phyloP scores from a whole-genome alignment of 2,329 filamentous ascomycete species.

The Phaeophleospora eucalypticola region DNA sequence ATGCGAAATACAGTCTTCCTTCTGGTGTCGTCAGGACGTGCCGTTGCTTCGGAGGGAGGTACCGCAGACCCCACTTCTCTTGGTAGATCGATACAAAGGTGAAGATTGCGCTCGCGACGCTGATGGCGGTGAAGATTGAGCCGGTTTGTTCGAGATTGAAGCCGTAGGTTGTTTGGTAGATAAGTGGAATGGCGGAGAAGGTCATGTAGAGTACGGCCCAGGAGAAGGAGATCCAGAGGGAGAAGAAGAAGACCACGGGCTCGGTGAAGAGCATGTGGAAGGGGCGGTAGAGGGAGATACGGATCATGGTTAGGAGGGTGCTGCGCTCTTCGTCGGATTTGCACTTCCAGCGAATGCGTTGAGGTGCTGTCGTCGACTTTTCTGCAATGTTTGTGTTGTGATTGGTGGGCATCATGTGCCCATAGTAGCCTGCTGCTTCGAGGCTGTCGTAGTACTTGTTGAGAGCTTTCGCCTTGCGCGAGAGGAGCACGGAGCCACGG shows the following conservation, averaged over 20 bases:
- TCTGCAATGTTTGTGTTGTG: conserved; percentile 21
- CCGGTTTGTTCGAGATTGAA: conserved; percentile 67
- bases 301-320: conserved; percentile 65
- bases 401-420: conserved; percentile 45
- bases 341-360: conserved; percentile 68
- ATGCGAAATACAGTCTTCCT: conserved; percentile 76
- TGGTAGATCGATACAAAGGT: conserved; percentile 58
- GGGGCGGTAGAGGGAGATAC: conserved; percentile 69
- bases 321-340: conserved; percentile 72
- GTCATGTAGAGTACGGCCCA: conserved; percentile 88
- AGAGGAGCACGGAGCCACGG: conserved; percentile 72
- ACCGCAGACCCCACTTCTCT: conserved; percentile 19
- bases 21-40: conserved; percentile 57
- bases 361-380: conserved; percentile 14
- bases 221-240: conserved; percentile 81
- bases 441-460: conserved; percentile 76
- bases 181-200: conserved; percentile 73
- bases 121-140: conserved; percentile 69
- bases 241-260: conserved; percentile 80
- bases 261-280: conserved; percentile 75
- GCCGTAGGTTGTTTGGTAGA: conserved; percentile 64
- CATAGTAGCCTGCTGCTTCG: conserved; percentile 60
- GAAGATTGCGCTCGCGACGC: conserved; percentile 66
- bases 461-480: conserved; percentile 65
- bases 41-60: conserved; percentile 31